Evolutionary conservation across 306 rosid genomes (phyloP), one percentile per base, ranked within the genome.

Genomic region (Acmispon strigosus): DNA sequence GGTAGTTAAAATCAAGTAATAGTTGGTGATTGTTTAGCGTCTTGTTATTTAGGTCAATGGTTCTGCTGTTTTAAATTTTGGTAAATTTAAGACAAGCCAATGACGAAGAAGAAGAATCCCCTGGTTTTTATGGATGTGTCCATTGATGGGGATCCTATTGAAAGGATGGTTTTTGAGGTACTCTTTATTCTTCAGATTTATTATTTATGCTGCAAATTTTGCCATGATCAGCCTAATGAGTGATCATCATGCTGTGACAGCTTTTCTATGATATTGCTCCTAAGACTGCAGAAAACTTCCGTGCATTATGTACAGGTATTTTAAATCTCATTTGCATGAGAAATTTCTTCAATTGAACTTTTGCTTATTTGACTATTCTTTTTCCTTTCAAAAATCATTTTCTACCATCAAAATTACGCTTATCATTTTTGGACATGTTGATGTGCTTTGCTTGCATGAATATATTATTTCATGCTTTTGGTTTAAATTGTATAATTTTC

Each of bases 261-360:
- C 97, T 90, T 69, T 94, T 94, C 86, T 70, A 77, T 27, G 98
- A 90, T 47, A 70, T 82, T 73, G 96, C 91, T 77, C 95, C 97
- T 29, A 89, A 89, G 87, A 90, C 95, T 43, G 96, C 97, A 9
- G 98, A 94, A 80, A 94, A 94, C 73, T 94, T 94, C 34, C 98
- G 95, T 44, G 94, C 91, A 10, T 86, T 94, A 8, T 94, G 97
- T 83, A 94, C 98, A 76, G 97, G 98, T 90, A 84, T 66, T 32
- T 32, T 61, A 51, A 32, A 48, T 59, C 65, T 43, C n/a, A 47
- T 55, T 20, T 61, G 5, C 5, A 8, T 27, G 54, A 2, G 11
- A 41, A 13, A 1, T 24, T 71, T 76, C 14, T 47, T 58, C 9
- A 29, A 27, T 29, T 9, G 8, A 13, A 56, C 48, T 14, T 5